These are phyloP conservation scores for Halophytophthora batemanensis DNA, from an alignment of 352 stramenopile species.

Conservation along the genomic window DNA sequence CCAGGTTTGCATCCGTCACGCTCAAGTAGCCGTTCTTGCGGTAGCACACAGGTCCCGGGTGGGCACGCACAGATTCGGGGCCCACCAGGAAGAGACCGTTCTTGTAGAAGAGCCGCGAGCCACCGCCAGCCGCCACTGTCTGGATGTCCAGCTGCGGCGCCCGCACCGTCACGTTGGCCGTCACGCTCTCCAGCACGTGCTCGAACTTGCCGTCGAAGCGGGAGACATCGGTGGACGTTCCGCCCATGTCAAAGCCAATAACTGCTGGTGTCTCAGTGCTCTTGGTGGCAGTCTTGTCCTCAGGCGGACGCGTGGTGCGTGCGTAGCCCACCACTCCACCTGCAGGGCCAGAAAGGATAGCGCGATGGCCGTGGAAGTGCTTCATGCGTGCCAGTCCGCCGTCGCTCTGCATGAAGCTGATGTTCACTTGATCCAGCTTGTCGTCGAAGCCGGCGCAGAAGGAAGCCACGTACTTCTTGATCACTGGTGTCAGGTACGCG, in stretches of 20 bases:
- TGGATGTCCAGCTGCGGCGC: conserved; percentile 98
- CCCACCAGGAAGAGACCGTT: conserved; percentile 97
- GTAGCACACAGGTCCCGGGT: conserved; percentile 97
- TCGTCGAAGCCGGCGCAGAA: conserved; percentile 97
- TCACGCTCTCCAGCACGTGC: conserved; percentile 98
- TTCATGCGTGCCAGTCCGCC: conserved; percentile 96
- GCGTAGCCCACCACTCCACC: conserved; percentile 97
- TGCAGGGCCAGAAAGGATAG: conserved; percentile 93
- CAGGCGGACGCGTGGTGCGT: conserved; percentile 82
- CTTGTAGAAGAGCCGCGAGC: conserved; percentile 95
- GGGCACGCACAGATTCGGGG: conserved; percentile 95
- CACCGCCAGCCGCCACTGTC: conserved; percentile 97
- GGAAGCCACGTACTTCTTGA: conserved; percentile 95
- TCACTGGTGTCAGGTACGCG: conserved; percentile 98
- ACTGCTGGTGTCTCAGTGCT: conserved; percentile 38
- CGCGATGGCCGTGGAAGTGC: conserved; percentile 90
- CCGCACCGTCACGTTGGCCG: conserved; percentile 97
- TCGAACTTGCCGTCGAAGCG: conserved; percentile 96
- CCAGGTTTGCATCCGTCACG: conserved; percentile 98
- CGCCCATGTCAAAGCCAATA: conserved; percentile 99
- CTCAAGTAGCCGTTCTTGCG: conserved; percentile 95
- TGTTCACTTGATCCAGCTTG: conserved; percentile 87
- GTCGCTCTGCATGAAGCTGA: conserved; percentile 99
- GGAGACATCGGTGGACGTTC: conserved; percentile 97
- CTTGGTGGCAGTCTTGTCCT: conserved; percentile 10